Base-by-base conservation (phyloP, 768 basidiomycete species). In the Hortiboletus flavorubellus region DNA sequence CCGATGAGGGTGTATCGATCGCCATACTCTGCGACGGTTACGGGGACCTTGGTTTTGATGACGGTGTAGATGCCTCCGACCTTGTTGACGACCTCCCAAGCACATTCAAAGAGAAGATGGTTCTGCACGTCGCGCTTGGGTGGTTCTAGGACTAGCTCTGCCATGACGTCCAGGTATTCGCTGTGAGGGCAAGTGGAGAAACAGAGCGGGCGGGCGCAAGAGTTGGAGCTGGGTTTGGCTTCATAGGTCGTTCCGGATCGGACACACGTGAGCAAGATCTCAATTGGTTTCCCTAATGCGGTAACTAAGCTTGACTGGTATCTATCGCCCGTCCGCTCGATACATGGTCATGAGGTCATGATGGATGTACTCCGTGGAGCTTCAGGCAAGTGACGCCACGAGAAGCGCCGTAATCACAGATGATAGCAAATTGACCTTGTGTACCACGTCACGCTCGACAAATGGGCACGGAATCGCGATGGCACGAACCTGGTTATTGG, bases 11-110 rank as follows among this genome's bases (percentile, higher is more conserved):
- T 91, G 77, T 96, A 97, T 67, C 95, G 82, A 75, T 93, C 91
- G 66, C 91, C 94, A 75, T 89, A 98, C 74, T 98, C 97, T 53
- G 86, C 85, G 68, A 95, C 90, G 63, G 97, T 98, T 75, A 99
- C 93, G 51, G 97, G 97, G 53, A 97, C 94, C 71, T 99, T 99
- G 48, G 97, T 98, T 77, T 98, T 98, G 71, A 98, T 97, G 76
- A 99, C 96, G 60, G 96, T 98, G 81, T 98, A 98, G 74, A 98
- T 98, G 58, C 96, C 96, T 63, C 95, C 96, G 72, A 98, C 95
- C 75, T 97, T 98, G 83, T 98, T 97, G 34, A 89, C 94, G 64
- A 97, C 95, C 76, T 97, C 95, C 95, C 95, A 98, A 34, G 94
- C 94, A 71, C 89, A 92, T 69, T 97, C 94, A 68, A 97, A 97